These are phyloP conservation scores for Amanita bisporigera DNA, from an alignment of 1,284 basidiomycete species.

Conservation along the genomic window DNA sequence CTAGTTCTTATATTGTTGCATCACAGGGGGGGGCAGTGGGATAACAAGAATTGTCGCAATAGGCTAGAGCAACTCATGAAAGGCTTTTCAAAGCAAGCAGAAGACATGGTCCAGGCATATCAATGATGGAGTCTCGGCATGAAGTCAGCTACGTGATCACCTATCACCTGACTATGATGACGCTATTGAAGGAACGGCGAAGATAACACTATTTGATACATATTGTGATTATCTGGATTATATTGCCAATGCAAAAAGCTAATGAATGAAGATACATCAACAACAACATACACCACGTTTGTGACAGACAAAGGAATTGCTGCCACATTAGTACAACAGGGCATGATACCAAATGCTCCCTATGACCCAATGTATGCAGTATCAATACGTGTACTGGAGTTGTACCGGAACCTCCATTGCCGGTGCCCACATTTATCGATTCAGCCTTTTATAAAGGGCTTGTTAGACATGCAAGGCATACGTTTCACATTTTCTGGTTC, in stretches of 20 bases:
- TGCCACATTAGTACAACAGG: not conserved
- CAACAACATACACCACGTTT: not conserved
- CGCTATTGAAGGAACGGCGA: not conserved
- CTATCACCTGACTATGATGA: not conserved
- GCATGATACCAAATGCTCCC: constrained; percentile 15
- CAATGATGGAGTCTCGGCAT: not conserved
- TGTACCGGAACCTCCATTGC: constrained; percentile 13
- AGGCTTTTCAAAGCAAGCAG: not conserved
- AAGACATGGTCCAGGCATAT: not conserved
- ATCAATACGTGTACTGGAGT: constrained; percentile 17
- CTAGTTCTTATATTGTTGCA: not conserved
- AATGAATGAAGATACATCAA: not conserved
- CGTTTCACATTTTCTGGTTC: not conserved
- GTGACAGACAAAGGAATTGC: not conserved
- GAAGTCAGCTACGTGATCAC: not conserved
- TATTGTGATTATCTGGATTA: not conserved
- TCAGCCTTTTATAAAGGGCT: constrained; percentile 15
- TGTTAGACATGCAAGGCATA: constrained; percentile 23
- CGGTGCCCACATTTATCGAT: constrained; percentile 21
- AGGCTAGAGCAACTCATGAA: not conserved
- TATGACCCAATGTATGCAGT: constrained; percentile 11
- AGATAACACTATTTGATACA: not conserved
- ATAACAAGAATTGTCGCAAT: not conserved
- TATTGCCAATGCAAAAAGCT: not conserved
- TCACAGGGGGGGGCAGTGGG: not conserved